Conservation (phyloP, 192 early-diverging fungal genomes). For the Endogone sp. region DNA sequence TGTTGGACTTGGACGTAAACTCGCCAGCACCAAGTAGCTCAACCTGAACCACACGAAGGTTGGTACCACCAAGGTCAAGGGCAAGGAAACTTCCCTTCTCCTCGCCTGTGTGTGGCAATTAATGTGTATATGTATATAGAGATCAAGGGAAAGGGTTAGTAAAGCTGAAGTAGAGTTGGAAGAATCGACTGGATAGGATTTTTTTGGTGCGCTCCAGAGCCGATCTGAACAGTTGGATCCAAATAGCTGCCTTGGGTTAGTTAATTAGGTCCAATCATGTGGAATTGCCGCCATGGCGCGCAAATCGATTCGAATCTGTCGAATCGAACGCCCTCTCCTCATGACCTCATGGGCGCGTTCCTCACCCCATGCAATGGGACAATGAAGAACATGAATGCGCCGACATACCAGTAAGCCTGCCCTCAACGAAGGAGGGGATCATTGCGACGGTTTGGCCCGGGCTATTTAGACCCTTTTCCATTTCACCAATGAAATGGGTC, state of each 20-base stretch:
- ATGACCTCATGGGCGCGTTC: too few relatives aligned
- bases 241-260: too few relatives aligned
- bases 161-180: too few relatives aligned
- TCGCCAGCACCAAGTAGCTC: slow-evolving; percentile 73
- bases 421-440: slow-evolving; percentile 87
- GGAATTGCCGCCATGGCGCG: too few relatives aligned
- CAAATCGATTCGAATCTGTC: too few relatives aligned
- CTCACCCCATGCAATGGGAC: slow-evolving; percentile 14
- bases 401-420: slow-evolving; percentile 66
- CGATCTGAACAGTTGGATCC: too few relatives aligned
- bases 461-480: slow-evolving; percentile 58
- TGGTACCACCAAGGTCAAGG: slow-evolving; percentile 92
- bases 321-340: too few relatives aligned
- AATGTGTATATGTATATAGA: too few relatives aligned
- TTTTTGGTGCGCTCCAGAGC: too few relatives aligned
- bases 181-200: too few relatives aligned
- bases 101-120: slow-evolving; percentile 46
- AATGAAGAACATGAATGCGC: slow-evolving; percentile 41
- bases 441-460: slow-evolving; percentile 64
- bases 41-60: slow-evolving; percentile 87
- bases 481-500: slow-evolving; percentile 54
- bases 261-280: too few relatives aligned
- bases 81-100: slow-evolving; percentile 84
- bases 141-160: too few relatives aligned
- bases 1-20: slow-evolving; percentile 66